Percentiles rank a stretch among this genome's conserved stretches.
phyloP scores from a whole-genome alignment of 768 basidiomycete species.

The Panaeolus papilionaceus region DNA sequence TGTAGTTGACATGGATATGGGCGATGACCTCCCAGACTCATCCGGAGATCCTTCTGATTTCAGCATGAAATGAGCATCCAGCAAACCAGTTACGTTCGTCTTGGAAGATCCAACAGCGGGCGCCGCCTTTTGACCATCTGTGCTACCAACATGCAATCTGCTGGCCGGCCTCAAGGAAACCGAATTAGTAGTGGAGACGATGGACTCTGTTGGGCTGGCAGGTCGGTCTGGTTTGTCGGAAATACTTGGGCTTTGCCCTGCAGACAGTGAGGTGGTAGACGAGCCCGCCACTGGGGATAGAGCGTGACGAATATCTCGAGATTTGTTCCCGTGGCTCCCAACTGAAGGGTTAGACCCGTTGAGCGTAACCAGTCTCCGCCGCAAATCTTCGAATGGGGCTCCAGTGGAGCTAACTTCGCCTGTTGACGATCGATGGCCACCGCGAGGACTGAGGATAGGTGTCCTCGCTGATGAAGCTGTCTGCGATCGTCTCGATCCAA shows the following conservation, averaged over 20 bases:
- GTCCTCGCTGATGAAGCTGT: conserved; percentile 48
- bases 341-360: conserved; percentile 72
- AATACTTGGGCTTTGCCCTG: conserved; percentile 33
- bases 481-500: conserved; percentile 31
- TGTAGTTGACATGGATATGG: conserved; percentile 65
- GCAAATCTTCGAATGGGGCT: conserved; percentile 79
- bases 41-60: conserved; percentile 71
- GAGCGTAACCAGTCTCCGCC: conserved; percentile 74
- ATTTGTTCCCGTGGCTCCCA: conserved; percentile 48
- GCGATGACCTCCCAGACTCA: conserved; percentile 80
- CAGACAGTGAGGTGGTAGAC: conserved; percentile 36
- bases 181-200: conserved; percentile 75
- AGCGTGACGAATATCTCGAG: conserved; percentile 52
- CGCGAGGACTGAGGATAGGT: conserved; percentile 55
- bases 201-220: conserved; percentile 83
- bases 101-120: conserved; percentile 89
- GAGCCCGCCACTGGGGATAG: conserved; percentile 45
- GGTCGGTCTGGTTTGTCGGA: conserved; percentile 56
- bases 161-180: conserved; percentile 62
- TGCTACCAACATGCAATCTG: conserved; percentile 71
- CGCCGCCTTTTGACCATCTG: conserved; percentile 84
- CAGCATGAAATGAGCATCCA: conserved; percentile 79
- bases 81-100: conserved; percentile 79
- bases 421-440: conserved; percentile 53
- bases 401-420: conserved; percentile 51